Evolutionary conservation across 2,329 filamentous ascomycete species (phyloP).

Genomic region (Xylaria hypoxylon): DNA sequence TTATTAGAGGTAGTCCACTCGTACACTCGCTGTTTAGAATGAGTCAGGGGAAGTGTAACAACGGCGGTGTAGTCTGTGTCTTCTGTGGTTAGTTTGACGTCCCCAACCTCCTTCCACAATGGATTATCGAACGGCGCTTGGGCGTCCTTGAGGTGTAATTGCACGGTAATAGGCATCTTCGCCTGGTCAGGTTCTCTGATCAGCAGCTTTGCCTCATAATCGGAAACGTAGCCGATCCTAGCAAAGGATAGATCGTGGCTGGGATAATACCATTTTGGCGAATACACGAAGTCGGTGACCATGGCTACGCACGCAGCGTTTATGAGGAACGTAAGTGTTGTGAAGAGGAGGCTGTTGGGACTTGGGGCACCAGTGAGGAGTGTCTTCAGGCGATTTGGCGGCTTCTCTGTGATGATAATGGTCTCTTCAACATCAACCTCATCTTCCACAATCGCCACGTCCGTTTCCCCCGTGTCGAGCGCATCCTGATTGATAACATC

Average conservation of each 20-base stretch:
- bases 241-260: slow-evolving; percentile 84
- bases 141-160: slow-evolving; percentile 68
- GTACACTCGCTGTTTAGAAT: slow-evolving; percentile 79
- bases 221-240: slow-evolving; percentile 86
- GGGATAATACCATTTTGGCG: slow-evolving; percentile 76
- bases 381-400: slow-evolving; percentile 69
- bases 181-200: slow-evolving; percentile 83
- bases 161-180: slow-evolving; percentile 80
- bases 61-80: slow-evolving; percentile 85
- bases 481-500: slow-evolving; percentile 56
- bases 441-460: slow-evolving; percentile 55
- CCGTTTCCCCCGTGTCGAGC: slow-evolving; percentile 47
- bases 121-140: slow-evolving; percentile 65
- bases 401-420: slow-evolving; percentile 67
- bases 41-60: slow-evolving; percentile 71
- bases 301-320: slow-evolving; percentile 78
- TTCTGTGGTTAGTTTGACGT: slow-evolving; percentile 73
- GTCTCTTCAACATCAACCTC: slow-evolving; percentile 74
- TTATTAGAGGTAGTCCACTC: slow-evolving; percentile 90
- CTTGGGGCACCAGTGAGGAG: slow-evolving; percentile 82
- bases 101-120: slow-evolving; percentile 75
- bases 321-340: slow-evolving; percentile 74
- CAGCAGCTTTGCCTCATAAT: slow-evolving; percentile 81
- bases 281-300: slow-evolving; percentile 81
- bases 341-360: slow-evolving; percentile 73